phyloP scores from a whole-genome alignment of 257 asterid genomes.

The Schizonepeta tenuifolia region DNA sequence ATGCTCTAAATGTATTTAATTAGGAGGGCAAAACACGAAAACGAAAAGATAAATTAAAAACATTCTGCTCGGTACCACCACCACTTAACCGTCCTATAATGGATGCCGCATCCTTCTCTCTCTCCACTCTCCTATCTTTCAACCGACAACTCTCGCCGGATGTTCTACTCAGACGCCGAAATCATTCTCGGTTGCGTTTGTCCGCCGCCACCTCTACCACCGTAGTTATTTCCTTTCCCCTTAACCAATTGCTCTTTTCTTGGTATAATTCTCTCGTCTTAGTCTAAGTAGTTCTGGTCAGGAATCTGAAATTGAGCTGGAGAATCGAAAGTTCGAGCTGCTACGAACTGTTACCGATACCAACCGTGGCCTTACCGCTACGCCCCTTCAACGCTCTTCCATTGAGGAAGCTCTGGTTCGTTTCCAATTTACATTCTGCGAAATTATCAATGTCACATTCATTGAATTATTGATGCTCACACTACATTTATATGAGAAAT shows the following conservation, averaged over 20 bases:
- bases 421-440: not conserved
- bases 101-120: constrained; percentile 31
- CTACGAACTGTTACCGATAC: constrained; percentile 70
- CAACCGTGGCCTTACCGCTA: constrained; percentile 73
- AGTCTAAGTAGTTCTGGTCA: constrained; percentile 30
- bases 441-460: not conserved
- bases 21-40: too few species aligned
- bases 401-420: constrained; percentile 80
- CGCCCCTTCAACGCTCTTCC: constrained; percentile 66
- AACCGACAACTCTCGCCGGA: not conserved
- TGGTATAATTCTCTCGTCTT: constrained; percentile 19
- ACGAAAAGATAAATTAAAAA: too few species aligned
- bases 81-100: not conserved
- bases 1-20: too few species aligned
- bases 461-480: not conserved
- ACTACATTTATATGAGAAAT: too few species aligned
- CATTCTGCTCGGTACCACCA: too few species aligned
- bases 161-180: constrained; percentile 16
- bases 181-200: constrained; percentile 27
- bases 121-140: constrained; percentile 22
- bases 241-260: not conserved
- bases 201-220: constrained; percentile 34
- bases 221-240: constrained; percentile 21
- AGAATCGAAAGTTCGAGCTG: constrained; percentile 63
- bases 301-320: constrained; percentile 56